phyloP scores from a whole-genome alignment of 768 basidiomycete genomes.

The Stropharia rugosoannulata region DNA sequence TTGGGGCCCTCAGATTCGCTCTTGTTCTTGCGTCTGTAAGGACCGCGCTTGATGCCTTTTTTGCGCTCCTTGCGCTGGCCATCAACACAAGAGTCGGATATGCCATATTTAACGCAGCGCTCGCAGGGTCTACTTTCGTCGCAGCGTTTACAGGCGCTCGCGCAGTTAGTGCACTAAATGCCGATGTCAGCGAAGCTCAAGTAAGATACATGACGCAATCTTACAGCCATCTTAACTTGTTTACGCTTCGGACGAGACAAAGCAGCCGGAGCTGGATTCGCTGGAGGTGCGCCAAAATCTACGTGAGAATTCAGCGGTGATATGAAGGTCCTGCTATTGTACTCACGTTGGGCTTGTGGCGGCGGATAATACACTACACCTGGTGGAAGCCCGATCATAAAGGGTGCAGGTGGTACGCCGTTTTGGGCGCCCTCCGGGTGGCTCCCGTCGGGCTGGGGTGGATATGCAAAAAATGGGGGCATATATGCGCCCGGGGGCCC shows the following conservation, averaged over 20 bases:
- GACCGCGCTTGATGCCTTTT: slow-evolving; percentile 86
- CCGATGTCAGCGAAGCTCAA: not conserved
- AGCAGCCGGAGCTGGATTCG: slow-evolving; percentile 24
- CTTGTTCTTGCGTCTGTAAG: slow-evolving; percentile 70
- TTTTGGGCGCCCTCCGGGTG: slow-evolving; percentile 33
- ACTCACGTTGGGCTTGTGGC: slow-evolving; percentile 37
- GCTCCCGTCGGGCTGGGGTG: slow-evolving; percentile 37
- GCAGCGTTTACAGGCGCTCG: slow-evolving; percentile 86
- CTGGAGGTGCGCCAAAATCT: slow-evolving; percentile 24
- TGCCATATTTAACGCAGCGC: slow-evolving; percentile 87
- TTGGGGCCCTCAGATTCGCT: slow-evolving; percentile 18
- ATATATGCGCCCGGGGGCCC: slow-evolving; percentile 36
- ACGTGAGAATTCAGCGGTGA: slow-evolving; percentile 18
- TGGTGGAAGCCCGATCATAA: slow-evolving; percentile 40
- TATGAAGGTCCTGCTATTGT: slow-evolving; percentile 3
- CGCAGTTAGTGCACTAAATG: slow-evolving; percentile 76
- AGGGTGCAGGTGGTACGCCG: slow-evolving; percentile 32
- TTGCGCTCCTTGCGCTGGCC: slow-evolving; percentile 93
- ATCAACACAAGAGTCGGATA: slow-evolving; percentile 76
- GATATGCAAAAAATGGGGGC: slow-evolving; percentile 40
- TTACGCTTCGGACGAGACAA: slow-evolving; percentile 65
- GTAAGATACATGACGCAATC: slow-evolving; percentile 15
- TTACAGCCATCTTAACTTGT: slow-evolving; percentile 84
- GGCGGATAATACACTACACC: slow-evolving; percentile 46
- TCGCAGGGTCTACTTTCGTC: slow-evolving; percentile 88